phyloP scores from a whole-genome alignment of 805 yeast species.

The Hagleromyces aurorensis region DNA sequence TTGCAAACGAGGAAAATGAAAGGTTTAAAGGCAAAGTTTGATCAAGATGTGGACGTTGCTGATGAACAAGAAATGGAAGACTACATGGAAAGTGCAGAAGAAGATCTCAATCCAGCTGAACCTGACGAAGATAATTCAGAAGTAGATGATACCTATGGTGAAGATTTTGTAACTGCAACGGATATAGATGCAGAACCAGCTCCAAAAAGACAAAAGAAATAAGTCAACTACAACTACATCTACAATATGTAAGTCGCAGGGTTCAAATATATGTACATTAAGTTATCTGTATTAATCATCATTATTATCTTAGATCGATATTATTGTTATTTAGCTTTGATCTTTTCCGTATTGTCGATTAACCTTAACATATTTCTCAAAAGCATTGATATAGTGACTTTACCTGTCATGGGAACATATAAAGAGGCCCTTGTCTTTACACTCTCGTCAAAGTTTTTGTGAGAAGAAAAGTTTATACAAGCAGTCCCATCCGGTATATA shows the following conservation, averaged over 20 bases:
- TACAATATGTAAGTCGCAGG: slow-evolving; percentile 1
- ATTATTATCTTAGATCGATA: slow-evolving; percentile 1
- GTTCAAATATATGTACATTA: neutral
- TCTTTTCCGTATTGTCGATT: slow-evolving; percentile 50
- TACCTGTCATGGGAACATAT: slow-evolving; percentile 93
- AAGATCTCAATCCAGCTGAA: slow-evolving; percentile 28
- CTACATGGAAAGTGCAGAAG: slow-evolving; percentile 36
- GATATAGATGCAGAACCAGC: slow-evolving; percentile 29
- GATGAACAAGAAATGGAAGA: slow-evolving; percentile 41
- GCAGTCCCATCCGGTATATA: slow-evolving; percentile 81
- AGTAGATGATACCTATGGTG: slow-evolving; percentile 25
- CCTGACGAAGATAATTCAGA: slow-evolving; percentile 8
- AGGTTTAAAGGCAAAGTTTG: slow-evolving; percentile 84
- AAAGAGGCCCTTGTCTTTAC: slow-evolving; percentile 82
- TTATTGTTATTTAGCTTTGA: slow-evolving; percentile 4
- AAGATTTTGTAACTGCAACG: slow-evolving; percentile 30
- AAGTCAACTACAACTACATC: too few species aligned
- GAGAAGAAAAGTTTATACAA: slow-evolving; percentile 82
- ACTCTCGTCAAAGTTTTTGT: slow-evolving; percentile 76
- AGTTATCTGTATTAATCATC: neutral
- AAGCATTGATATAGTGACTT: slow-evolving; percentile 92
- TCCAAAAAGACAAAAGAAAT: slow-evolving; percentile 25
- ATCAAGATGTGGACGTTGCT: slow-evolving; percentile 55
- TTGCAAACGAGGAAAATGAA: slow-evolving; percentile 98
- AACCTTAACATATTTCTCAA: slow-evolving; percentile 81